A percentile compares a stretch with the other conserved stretches of the same genome.
Evolutionary conservation across 2,329 filamentous ascomycete species (phyloP).

Genomic region (Pseudocercospora ulei): DNA sequence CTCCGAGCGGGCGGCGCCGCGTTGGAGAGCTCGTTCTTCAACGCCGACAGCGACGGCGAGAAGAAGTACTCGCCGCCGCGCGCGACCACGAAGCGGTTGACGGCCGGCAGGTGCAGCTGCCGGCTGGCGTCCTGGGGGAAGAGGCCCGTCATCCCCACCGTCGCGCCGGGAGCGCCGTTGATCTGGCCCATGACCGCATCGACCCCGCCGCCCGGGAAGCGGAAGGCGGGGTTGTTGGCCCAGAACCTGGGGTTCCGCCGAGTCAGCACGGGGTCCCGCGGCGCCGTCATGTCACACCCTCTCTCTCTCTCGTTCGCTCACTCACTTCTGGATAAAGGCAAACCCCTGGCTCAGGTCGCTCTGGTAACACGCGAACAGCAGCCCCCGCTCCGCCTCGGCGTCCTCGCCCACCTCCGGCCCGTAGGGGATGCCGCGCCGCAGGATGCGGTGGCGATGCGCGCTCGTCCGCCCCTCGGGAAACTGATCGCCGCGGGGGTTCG

Average conservation of each 20-base stretch:
- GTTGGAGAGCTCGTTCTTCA: conserved; percentile 21
- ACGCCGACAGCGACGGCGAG: conserved; percentile 36
- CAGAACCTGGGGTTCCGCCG: conserved; percentile 12
- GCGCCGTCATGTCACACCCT: too few relatives aligned
- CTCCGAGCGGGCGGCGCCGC: conserved; percentile 13
- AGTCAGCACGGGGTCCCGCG: neutral
- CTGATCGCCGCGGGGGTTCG: conserved; percentile 38
- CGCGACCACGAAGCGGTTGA: conserved; percentile 37
- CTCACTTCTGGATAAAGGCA: conserved; percentile 34
- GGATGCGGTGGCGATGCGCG: conserved; percentile 33
- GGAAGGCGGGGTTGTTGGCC: conserved; percentile 28
- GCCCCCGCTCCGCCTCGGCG: conserved; percentile 36
- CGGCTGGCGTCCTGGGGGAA: conserved; percentile 25
- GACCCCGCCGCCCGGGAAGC: conserved; percentile 29
- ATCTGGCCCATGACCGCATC: conserved; percentile 36
- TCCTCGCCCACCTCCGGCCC: conserved; percentile 31
- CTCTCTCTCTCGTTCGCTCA: neutral
- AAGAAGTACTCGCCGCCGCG: conserved; percentile 44
- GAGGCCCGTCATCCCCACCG: conserved; percentile 26
- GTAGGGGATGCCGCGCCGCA: conserved; percentile 42
- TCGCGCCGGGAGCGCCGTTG: conserved; percentile 9
- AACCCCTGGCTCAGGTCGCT: conserved; percentile 39
- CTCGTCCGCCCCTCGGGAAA: conserved; percentile 14
- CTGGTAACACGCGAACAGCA: conserved; percentile 43
- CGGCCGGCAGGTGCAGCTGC: conserved; percentile 20